Percentiles rank a stretch among this genome's conserved stretches.
phyloP scores from a whole-genome alignment of 768 basidiomycete species.

The Pleurotus djamor region DNA sequence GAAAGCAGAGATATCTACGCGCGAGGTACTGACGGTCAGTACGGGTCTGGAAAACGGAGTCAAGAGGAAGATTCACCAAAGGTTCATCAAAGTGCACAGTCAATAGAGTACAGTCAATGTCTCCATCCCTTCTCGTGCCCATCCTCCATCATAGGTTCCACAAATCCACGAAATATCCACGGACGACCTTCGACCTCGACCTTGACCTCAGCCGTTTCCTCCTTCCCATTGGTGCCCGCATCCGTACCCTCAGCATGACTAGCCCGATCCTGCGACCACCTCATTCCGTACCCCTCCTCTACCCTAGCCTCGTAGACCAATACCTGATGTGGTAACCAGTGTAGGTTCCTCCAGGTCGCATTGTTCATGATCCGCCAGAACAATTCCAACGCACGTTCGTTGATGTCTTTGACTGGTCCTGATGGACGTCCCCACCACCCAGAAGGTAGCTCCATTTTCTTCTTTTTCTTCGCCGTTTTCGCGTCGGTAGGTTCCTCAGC shows the following conservation, averaged over 20 bases:
- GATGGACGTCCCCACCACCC: slow-evolving; percentile 64
- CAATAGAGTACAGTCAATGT: slow-evolving; percentile 26
- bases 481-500: not conserved
- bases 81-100: not conserved
- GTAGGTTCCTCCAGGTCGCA: slow-evolving; percentile 62
- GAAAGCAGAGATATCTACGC: too few species aligned
- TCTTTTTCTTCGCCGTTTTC: slow-evolving; percentile 12
- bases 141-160: slow-evolving; percentile 68
- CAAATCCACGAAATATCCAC: slow-evolving; percentile 63
- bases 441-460: slow-evolving; percentile 13
- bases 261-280: slow-evolving; percentile 55
- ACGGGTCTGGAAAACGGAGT: not conserved
- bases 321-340: slow-evolving; percentile 62
- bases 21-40: too few species aligned
- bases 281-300: slow-evolving; percentile 62
- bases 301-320: slow-evolving; percentile 63
- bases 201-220: too few species aligned
- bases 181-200: slow-evolving; percentile 18
- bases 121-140: slow-evolving; percentile 64
- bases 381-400: slow-evolving; percentile 45
- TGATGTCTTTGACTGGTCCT: slow-evolving; percentile 51
- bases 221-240: too few species aligned
- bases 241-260: slow-evolving; percentile 8
- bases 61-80: not conserved
- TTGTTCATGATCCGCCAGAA: slow-evolving; percentile 52